Percentiles rank a stretch among this genome's conserved stretches.
Evolutionary conservation across 768 basidiomycete species (phyloP).

Genomic region (Boletus edulis): DNA sequence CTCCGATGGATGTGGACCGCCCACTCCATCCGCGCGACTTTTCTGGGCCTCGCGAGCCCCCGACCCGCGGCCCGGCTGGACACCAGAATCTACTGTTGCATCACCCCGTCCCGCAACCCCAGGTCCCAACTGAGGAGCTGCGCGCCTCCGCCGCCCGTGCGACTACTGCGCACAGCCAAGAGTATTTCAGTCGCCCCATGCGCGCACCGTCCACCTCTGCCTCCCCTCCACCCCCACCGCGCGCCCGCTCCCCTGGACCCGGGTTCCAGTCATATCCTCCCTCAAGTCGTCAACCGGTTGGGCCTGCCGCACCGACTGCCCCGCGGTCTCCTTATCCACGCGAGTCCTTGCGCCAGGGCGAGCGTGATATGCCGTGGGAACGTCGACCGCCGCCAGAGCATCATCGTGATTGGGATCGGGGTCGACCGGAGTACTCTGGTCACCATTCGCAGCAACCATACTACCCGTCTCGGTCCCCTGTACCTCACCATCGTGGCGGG

Average conservation of each 20-base stretch:
- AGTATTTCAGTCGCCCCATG: slow-evolving; percentile 53
- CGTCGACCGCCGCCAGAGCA: slow-evolving; percentile 49
- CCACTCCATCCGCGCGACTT: slow-evolving; percentile 57
- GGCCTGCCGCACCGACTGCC: slow-evolving; percentile 50
- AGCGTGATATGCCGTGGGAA: slow-evolving; percentile 60
- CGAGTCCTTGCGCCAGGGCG: slow-evolving; percentile 45
- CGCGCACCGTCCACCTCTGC: slow-evolving; percentile 57
- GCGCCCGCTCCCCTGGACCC: slow-evolving; percentile 50
- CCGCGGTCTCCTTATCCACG: slow-evolving; percentile 63
- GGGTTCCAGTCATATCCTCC: slow-evolving; percentile 49
- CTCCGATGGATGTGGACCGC: slow-evolving; percentile 74
- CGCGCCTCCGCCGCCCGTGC: slow-evolving; percentile 38
- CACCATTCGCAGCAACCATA: slow-evolving; percentile 32
- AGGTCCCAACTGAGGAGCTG: slow-evolving; percentile 50
- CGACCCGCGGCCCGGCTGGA: slow-evolving; percentile 51
- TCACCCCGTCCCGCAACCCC: slow-evolving; percentile 63
- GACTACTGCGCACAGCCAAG: slow-evolving; percentile 46
- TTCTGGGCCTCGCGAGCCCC: slow-evolving; percentile 43
- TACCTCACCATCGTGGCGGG: slow-evolving; percentile 36
- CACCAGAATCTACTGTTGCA: slow-evolving; percentile 61
- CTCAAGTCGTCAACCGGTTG: slow-evolving; percentile 45
- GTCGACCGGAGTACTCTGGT: slow-evolving; percentile 37
- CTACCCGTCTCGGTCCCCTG: slow-evolving; percentile 35
- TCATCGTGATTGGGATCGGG: slow-evolving; percentile 54
- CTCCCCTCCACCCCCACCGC: slow-evolving; percentile 54